phyloP scores from a whole-genome alignment of 495 filamentous ascomycete species.

The Polyplosphaeria fusca region DNA sequence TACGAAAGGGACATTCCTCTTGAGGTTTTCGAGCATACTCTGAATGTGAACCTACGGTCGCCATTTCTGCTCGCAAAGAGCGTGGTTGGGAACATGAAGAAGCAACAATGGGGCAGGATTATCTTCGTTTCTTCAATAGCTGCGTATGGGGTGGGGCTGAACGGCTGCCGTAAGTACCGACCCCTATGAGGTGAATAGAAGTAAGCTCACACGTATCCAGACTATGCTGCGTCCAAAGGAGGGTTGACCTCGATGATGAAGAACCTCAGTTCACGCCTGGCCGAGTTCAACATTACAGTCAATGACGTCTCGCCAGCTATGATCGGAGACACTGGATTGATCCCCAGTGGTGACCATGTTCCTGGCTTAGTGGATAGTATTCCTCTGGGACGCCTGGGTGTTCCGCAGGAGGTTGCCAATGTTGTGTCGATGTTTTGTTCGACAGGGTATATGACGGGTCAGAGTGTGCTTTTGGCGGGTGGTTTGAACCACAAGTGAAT shows the following conservation, averaged over 20 bases:
- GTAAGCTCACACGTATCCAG: conserved; percentile 30
- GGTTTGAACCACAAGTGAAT: conserved; percentile 35
- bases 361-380: conserved; percentile 46
- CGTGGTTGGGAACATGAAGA: conserved; percentile 62
- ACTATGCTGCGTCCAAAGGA: conserved; percentile 66
- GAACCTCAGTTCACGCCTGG: conserved; percentile 61
- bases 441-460: conserved; percentile 65
- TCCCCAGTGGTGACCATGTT: conserved; percentile 31
- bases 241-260: conserved; percentile 64
- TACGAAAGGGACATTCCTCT: conserved; percentile 46
- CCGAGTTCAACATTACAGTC: conserved; percentile 63
- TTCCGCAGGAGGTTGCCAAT: conserved; percentile 65
- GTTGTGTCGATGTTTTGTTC: conserved; percentile 63
- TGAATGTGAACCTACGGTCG: conserved; percentile 63
- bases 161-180: conserved; percentile 58
- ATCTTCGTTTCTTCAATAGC: conserved; percentile 68
- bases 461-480: conserved; percentile 38
- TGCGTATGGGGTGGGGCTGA: conserved; percentile 62
- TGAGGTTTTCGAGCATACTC: conserved; percentile 66
- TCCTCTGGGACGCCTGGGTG: conserved; percentile 61
- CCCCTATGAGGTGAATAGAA: not conserved
- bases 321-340: conserved; percentile 56
- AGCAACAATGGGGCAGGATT: conserved; percentile 62
- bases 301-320: conserved; percentile 75
- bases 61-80: conserved; percentile 65